A percentile compares a stretch with the other conserved stretches of the same genome.
phyloP scores from a whole-genome alignment of 2,329 filamentous ascomycete genomes.

The Aspergillus ustus region DNA sequence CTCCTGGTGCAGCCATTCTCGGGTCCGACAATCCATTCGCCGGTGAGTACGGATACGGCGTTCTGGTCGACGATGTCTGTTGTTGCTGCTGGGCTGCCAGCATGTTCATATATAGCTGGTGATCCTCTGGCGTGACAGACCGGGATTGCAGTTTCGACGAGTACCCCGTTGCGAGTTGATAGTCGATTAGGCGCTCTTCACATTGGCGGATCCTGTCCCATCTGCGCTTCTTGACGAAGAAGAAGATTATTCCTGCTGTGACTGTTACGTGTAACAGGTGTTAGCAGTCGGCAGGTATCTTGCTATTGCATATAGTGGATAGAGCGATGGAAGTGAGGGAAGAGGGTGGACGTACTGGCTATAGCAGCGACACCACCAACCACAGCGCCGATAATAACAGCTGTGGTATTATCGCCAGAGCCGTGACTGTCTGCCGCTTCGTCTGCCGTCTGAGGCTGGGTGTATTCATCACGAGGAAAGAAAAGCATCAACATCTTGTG shows the following conservation, averaged over 20 bases:
- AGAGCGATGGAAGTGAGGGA: not conserved
- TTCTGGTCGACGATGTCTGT: not conserved
- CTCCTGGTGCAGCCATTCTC: conserved; percentile 7
- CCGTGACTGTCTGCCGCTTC: not conserved
- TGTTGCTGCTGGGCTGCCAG: conserved; percentile 7
- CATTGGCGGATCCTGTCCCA: conserved; percentile 27
- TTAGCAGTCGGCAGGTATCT: not conserved
- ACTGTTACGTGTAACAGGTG: conserved; percentile 21
- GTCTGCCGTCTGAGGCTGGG: not conserved
- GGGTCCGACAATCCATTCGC: not conserved
- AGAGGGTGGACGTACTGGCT: conserved; percentile 27
- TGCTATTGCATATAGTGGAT: not conserved
- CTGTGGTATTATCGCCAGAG: conserved; percentile 12
- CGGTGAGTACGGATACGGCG: not conserved
- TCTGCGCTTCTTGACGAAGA: conserved; percentile 31
- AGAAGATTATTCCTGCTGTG: conserved; percentile 29
- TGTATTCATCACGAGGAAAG: not conserved
- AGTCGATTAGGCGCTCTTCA: conserved; percentile 24
- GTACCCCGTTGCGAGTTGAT: conserved; percentile 8
- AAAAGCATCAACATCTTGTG: conserved; percentile 8
- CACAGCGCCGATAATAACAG: conserved; percentile 36
- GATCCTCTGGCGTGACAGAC: conserved; percentile 14
- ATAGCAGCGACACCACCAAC: conserved; percentile 32
- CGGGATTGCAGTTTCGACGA: conserved; percentile 9
- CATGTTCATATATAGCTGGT: conserved; percentile 10